Percentiles rank a stretch among this genome's conserved stretches.
Evolutionary conservation across 768 basidiomycete species (phyloP).

Genomic region (Dacryopinax spathularia): DNA sequence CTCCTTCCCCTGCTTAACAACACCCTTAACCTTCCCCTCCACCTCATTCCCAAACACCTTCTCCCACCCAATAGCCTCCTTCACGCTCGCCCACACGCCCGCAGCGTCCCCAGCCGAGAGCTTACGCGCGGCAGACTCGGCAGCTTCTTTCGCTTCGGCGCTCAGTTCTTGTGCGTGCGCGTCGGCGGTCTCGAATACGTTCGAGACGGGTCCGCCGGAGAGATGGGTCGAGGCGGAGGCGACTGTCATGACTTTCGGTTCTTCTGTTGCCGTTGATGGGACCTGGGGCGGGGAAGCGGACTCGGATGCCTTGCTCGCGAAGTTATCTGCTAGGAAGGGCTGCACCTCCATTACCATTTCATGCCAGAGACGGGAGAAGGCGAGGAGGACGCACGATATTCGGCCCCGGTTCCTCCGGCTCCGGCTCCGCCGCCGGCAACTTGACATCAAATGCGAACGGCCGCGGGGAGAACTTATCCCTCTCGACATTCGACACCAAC

Average conservation of each 20-base stretch:
- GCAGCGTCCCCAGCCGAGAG: slow-evolving; percentile 16
- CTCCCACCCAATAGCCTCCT: background rate
- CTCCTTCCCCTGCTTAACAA: slow-evolving; percentile 5
- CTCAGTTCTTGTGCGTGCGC: slow-evolving; percentile 14
- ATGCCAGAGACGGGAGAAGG: background rate
- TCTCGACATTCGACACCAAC: background rate
- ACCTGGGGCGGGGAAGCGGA: slow-evolving; percentile 17
- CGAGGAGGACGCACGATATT: background rate
- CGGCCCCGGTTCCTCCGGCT: background rate
- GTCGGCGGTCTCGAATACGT: slow-evolving; percentile 21
- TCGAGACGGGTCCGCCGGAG: slow-evolving; percentile 36
- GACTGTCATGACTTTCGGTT: slow-evolving; percentile 40
- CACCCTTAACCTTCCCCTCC: slow-evolving; percentile 4
- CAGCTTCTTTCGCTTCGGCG: slow-evolving; percentile 15
- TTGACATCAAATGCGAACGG: background rate
- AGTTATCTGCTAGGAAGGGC: slow-evolving; percentile 50
- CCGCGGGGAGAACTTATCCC: background rate
- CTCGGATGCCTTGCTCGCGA: slow-evolving; percentile 35
- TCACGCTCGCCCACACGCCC: background rate
- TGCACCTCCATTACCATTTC: slow-evolving; percentile 18
- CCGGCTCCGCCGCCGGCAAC: background rate
- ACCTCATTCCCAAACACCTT: slow-evolving; percentile 8
- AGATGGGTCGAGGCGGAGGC: slow-evolving; percentile 34
- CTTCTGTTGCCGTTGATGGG: slow-evolving; percentile 18
- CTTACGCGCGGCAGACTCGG: slow-evolving; percentile 27